Conservation (phyloP, 2,329 filamentous ascomycete species). For the Calonectria crousiana region DNA sequence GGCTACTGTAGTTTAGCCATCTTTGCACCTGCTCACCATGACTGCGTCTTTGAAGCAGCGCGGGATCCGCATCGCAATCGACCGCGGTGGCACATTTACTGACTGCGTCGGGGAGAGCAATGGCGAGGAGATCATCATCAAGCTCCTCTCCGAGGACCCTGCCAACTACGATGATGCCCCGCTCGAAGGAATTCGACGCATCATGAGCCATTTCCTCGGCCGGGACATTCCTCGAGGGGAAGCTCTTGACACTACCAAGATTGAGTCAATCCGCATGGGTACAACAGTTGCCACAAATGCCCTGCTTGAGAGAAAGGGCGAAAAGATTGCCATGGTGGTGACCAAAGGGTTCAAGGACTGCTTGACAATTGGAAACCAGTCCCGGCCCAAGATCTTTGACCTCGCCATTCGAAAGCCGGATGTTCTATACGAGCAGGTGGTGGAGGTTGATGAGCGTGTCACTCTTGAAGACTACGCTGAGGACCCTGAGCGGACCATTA, state of each 20-base stretch:
- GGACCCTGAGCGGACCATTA: constrained; percentile 75
- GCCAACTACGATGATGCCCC: constrained; percentile 92
- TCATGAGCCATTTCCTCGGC: constrained; percentile 82
- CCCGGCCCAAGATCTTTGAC: constrained; percentile 90
- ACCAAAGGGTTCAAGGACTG: constrained; percentile 92
- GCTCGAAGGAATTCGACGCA: constrained; percentile 88
- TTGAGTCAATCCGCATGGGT: constrained; percentile 95
- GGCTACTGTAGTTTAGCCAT: background rate
- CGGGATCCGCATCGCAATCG: constrained; percentile 81
- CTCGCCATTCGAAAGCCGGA: constrained; percentile 89
- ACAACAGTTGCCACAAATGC: constrained; percentile 96
- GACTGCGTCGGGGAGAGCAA: constrained; percentile 89
- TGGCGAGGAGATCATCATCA: constrained; percentile 85
- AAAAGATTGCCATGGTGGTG: constrained; percentile 87
- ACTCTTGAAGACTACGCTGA: constrained; percentile 94
- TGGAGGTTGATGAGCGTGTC: constrained; percentile 93
- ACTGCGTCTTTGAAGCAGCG: constrained; percentile 54
- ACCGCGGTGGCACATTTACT: constrained; percentile 90
- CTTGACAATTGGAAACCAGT: constrained; percentile 90
- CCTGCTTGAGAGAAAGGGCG: constrained; percentile 88
- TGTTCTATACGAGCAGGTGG: constrained; percentile 84
- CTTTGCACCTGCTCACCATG: constrained; percentile 46
- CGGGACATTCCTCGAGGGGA: constrained; percentile 84
- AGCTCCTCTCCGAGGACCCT: constrained; percentile 90
- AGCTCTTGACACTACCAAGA: constrained; percentile 82